These are phyloP conservation scores for Suillus cothurnatus DNA, from an alignment of 768 basidiomycete genomes.

Conservation along the genomic window DNA sequence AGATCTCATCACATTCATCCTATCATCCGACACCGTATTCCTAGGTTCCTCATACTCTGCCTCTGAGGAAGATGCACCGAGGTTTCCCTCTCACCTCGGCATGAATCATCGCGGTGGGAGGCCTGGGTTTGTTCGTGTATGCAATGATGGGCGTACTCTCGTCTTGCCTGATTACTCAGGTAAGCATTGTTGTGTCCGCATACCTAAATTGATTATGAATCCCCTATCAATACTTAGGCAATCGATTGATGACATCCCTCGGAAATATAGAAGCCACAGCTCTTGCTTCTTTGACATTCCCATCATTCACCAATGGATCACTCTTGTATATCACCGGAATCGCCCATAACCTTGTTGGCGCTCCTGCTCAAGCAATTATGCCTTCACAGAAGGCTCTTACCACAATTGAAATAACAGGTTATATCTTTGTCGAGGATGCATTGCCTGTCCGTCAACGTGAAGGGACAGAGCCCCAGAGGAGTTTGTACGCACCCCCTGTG, in stretches of 20 bases:
- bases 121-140: conserved; percentile 60
- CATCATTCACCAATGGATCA: conserved; percentile 54
- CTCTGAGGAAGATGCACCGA: conserved; percentile 32
- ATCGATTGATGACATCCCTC: conserved; percentile 61
- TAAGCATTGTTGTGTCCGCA: conserved; percentile 14
- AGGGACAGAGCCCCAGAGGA: conserved; percentile 31
- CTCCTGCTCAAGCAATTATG: conserved; percentile 48
- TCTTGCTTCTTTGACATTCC: conserved; percentile 56
- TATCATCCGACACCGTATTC: conserved; percentile 55
- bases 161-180: conserved; percentile 67
- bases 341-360: conserved; percentile 52
- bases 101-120: conserved; percentile 69
- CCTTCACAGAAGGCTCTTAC: conserved; percentile 56
- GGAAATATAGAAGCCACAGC: conserved; percentile 66
- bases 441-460: conserved; percentile 54
- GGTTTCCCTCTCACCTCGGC: conserved; percentile 59
- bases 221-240: conserved; percentile 41
- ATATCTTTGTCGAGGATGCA: conserved; percentile 53
- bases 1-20: conserved; percentile 51
- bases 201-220: neutral
- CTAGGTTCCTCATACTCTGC: conserved; percentile 57
- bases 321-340: conserved; percentile 68
- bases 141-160: conserved; percentile 54
- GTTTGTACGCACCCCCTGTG: conserved; percentile 65
- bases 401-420: conserved; percentile 52